These are phyloP conservation scores for Stephania yunnanensis DNA, from an alignment of 164 flowering plant species.

Conservation along the genomic window DNA sequence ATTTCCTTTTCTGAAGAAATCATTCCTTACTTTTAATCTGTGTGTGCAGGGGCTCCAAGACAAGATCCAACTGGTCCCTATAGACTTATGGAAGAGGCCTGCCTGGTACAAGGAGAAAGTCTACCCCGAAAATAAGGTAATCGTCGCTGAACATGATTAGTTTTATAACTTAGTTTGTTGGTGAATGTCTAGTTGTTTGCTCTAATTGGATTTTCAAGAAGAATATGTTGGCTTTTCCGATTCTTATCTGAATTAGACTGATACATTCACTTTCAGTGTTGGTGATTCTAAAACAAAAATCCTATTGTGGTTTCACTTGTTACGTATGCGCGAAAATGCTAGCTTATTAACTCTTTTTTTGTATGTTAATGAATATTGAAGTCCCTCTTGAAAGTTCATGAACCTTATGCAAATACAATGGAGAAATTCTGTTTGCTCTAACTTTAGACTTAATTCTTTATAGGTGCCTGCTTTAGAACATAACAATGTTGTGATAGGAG, in stretches of 20 bases:
- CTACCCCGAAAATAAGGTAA: slow-evolving; percentile 63
- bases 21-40: background rate
- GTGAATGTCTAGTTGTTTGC: background rate
- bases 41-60: slow-evolving; percentile 67
- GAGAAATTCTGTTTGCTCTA: background rate
- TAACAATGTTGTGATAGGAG: slow-evolving; percentile 65
- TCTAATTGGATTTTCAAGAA: no score
- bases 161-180: background rate
- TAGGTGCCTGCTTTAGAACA: slow-evolving; percentile 90
- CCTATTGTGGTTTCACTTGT: no score
- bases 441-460: background rate
- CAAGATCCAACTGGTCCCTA: slow-evolving; percentile 57
- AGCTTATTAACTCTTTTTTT: no score
- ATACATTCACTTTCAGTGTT: no score
- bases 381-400: no score
- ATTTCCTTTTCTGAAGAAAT: background rate
- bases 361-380: no score
- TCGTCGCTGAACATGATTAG: background rate
- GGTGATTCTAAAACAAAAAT: no score
- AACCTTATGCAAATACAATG: no score
- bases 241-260: no score
- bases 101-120: slow-evolving; percentile 92
- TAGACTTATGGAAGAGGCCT: slow-evolving; percentile 65
- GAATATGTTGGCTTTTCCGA: no score
- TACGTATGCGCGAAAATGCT: no score